Evolutionary conservation across 1,139 yeast species (phyloP), one percentile per base, ranked within the genome.

Genomic region (Pneumocystis oryctolagi): DNA sequence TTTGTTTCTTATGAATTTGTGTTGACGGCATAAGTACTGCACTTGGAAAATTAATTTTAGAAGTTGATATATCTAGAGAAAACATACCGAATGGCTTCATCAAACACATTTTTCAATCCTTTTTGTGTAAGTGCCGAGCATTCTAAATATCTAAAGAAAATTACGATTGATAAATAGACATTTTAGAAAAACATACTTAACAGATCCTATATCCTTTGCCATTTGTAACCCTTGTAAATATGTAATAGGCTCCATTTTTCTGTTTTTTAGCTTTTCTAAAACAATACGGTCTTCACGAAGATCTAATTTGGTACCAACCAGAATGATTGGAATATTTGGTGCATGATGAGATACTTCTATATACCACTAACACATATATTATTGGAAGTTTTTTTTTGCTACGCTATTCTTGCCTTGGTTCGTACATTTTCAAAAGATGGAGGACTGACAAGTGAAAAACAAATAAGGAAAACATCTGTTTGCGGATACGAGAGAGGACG

Each of bases 111-210:
- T 67, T 70, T 72, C 65, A 74, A 69, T 32, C 96, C 96, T 65
- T 80, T 81, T 74, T 89, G 96, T 34, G 94, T 85, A 28, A 92
- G 87, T n/a, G 97, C 96, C 2, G 96, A 87, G 74, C 97, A 89
- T 75, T 89, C 97, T 67, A 87, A 77, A 73, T 89, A 87, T 53
- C 68, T 67, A 61, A 25, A 28, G 14, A 16, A 16, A 32, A 9
- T 18, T 35, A 37, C 18, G 16, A 37, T 8, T 47, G 12, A 25
- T 9, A 47, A 12, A 47, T 6, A 47, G 25, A 47, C 2, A 3
- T 3, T 2, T 20, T 47, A 9, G 14, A 28, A 28, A 18, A 8
- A 25, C 20, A 1, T 60, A 73, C 65, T 81, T 82, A 65, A 85
- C 81, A 55, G 95, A 87, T 1, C 87, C 85, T 63, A 85, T 76